Percentiles rank a stretch among this genome's conserved stretches.
phyloP scores from a whole-genome alignment of 306 rosid genomes.

The Astragalus membranaceus region DNA sequence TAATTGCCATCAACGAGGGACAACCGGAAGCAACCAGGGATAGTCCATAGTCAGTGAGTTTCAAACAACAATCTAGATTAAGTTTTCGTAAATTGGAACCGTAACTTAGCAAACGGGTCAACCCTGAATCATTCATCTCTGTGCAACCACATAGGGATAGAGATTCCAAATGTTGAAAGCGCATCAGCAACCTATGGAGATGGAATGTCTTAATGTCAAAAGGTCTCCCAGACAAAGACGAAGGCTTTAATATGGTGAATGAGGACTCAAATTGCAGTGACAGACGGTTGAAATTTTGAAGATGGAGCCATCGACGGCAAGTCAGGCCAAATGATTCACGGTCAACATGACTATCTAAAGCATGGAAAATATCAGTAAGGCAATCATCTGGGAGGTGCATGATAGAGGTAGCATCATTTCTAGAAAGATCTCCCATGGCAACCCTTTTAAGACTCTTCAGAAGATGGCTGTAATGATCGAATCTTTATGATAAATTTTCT shows the following conservation, averaged over 20 bases:
- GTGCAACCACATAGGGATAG: conserved; percentile 54
- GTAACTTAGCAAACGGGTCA: conserved; percentile 33
- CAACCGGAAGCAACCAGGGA: conserved; percentile 42
- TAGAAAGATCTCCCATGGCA: conserved; percentile 36
- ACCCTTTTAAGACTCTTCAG: conserved; percentile 39
- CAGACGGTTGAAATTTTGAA: conserved; percentile 43
- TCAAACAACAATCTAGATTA: conserved; percentile 43
- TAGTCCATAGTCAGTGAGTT: conserved; percentile 49
- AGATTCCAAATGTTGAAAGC: conserved; percentile 52
- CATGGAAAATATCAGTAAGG: conserved; percentile 44
- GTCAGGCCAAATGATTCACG: conserved; percentile 64
- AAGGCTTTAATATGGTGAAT: conserved; percentile 23
- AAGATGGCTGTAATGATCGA: conserved; percentile 46
- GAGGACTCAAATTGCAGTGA: conserved; percentile 53
- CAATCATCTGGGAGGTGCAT: conserved; percentile 56
- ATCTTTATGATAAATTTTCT: conserved; percentile 46
- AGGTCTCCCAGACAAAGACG: conserved; percentile 19
- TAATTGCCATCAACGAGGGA: conserved; percentile 32
- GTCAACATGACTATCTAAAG: conserved; percentile 36
- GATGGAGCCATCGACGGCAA: conserved; percentile 45
- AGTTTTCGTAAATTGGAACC: conserved; percentile 49
- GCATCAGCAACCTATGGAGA: conserved; percentile 41
- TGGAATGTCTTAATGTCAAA: conserved; percentile 24
- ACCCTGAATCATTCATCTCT: conserved; percentile 39
- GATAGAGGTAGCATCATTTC: conserved; percentile 33